These are phyloP conservation scores for Colletotrichum camelliae DNA, from an alignment of 2,329 filamentous ascomycete species.

Conservation along the genomic window DNA sequence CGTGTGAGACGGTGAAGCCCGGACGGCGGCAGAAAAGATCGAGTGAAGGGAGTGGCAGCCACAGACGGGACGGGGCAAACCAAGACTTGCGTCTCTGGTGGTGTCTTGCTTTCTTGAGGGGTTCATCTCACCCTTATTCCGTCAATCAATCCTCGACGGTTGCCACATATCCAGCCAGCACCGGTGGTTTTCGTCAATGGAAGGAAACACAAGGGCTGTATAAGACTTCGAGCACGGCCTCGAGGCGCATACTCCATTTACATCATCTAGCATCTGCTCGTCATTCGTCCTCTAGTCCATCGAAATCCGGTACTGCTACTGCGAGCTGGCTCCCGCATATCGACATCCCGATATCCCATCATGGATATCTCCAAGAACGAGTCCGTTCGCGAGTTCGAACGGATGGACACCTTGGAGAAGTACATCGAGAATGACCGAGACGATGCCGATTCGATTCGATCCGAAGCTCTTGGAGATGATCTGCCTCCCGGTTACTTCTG, in stretches of 20 bases:
- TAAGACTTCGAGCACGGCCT: conserved; percentile 9
- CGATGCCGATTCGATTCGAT: conserved; percentile 37
- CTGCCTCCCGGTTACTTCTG: conserved; percentile 42
- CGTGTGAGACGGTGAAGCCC: background rate
- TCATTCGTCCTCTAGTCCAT: background rate
- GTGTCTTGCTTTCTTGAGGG: background rate
- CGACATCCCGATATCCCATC: background rate
- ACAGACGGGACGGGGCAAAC: background rate
- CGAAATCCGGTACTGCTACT: background rate
- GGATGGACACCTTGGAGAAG: background rate
- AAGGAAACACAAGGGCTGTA: background rate
- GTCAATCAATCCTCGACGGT: background rate
- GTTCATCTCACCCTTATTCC: conserved; percentile 10
- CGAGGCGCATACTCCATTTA: background rate
- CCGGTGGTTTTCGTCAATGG: background rate
- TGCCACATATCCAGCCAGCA: background rate
- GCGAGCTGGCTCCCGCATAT: conserved; percentile 7
- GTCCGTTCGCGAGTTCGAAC: conserved; percentile 11
- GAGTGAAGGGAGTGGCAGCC: background rate
- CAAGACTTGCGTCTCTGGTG: background rate
- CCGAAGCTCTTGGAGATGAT: conserved; percentile 37
- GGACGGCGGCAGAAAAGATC: background rate
- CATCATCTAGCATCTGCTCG: background rate
- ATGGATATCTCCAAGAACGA: conserved; percentile 26
- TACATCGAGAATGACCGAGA: conserved; percentile 23